These are phyloP conservation scores for Viridothelium virens DNA, from an alignment of 495 filamentous ascomycete species.

Conservation along the genomic window DNA sequence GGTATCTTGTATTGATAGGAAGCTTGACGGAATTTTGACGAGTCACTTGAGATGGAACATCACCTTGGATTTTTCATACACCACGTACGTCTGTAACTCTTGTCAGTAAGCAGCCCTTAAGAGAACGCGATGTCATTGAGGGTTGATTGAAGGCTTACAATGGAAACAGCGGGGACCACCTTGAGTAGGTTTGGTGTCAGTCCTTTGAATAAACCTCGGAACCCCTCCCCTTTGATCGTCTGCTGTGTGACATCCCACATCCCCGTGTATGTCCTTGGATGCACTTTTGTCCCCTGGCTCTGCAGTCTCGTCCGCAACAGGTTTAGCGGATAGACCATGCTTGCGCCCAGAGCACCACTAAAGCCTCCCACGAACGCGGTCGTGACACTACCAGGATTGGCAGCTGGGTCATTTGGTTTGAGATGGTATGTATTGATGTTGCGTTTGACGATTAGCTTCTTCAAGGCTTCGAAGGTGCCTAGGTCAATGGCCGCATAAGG, in stretches of 20 bases:
- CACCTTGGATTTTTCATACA: slow-evolving; percentile 91
- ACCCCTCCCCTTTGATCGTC: slow-evolving; percentile 75
- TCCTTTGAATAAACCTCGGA: slow-evolving; percentile 86
- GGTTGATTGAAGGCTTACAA: slow-evolving; percentile 40
- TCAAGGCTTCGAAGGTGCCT: slow-evolving; percentile 87
- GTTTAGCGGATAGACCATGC: slow-evolving; percentile 89
- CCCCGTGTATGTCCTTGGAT: slow-evolving; percentile 83
- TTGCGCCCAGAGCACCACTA: slow-evolving; percentile 89
- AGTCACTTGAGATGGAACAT: slow-evolving; percentile 59
- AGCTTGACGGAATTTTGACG: neutral
- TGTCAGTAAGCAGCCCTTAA: slow-evolving; percentile 17
- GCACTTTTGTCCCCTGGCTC: slow-evolving; percentile 84
- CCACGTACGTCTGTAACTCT: slow-evolving; percentile 62
- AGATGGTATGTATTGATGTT: slow-evolving; percentile 49
- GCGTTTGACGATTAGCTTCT: slow-evolving; percentile 58
- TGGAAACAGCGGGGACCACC: slow-evolving; percentile 91
- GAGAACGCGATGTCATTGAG: slow-evolving; percentile 9
- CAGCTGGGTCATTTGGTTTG: slow-evolving; percentile 69
- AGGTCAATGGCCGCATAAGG: slow-evolving; percentile 97
- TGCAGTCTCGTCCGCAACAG: slow-evolving; percentile 89
- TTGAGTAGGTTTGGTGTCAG: slow-evolving; percentile 94
- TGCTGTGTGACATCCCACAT: slow-evolving; percentile 77
- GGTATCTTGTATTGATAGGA: slow-evolving; percentile 9
- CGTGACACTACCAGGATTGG: slow-evolving; percentile 62
- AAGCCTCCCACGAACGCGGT: slow-evolving; percentile 80